A percentile compares a stretch with the other conserved stretches of the same genome.
These are phyloP conservation scores for Biscogniauxia mediterranea DNA, from an alignment of 2,329 filamentous ascomycete genomes.

Conservation along the genomic window DNA sequence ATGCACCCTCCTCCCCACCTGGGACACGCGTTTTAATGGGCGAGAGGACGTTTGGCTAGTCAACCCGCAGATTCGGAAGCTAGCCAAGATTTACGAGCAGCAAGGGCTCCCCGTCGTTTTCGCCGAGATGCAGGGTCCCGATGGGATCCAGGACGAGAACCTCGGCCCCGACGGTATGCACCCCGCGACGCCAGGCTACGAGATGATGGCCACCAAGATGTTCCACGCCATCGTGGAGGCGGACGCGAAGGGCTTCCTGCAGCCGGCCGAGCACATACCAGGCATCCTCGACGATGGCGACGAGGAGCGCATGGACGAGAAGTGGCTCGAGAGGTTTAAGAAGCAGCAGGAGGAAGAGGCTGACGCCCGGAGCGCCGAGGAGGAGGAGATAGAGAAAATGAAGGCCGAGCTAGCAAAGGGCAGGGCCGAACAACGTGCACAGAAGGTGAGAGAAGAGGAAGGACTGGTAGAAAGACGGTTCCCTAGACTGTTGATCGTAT, in stretches of 20 bases:
- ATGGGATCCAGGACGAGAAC: conserved; percentile 32
- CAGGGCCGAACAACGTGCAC: conserved; percentile 18
- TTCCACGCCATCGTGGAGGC: conserved; percentile 34
- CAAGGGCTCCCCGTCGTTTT: conserved; percentile 32
- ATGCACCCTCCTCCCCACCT: conserved; percentile 32
- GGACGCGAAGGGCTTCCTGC: conserved; percentile 31
- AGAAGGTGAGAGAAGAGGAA: conserved; percentile 16
- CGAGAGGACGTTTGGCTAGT: conserved; percentile 31
- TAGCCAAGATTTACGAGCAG: conserved; percentile 30
- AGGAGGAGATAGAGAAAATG: conserved; percentile 29
- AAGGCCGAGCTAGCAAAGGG: conserved; percentile 23
- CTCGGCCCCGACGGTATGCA: conserved; percentile 32
- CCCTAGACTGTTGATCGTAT: not conserved
- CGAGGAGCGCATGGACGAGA: conserved; percentile 29
- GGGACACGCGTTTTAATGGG: conserved; percentile 33
- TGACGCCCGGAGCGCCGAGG: conserved; percentile 20
- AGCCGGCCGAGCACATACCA: conserved; percentile 28
- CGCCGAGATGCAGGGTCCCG: conserved; percentile 34
- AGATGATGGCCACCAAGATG: conserved; percentile 35
- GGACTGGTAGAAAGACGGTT: conserved; percentile 14
- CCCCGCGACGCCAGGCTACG: conserved; percentile 32
- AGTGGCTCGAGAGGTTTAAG: conserved; percentile 23
- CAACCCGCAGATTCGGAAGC: conserved; percentile 32
- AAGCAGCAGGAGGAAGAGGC: conserved; percentile 28
- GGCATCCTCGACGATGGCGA: conserved; percentile 33